Conservation (phyloP, 768 basidiomycete species). For the Amanita inopinata region DNA sequence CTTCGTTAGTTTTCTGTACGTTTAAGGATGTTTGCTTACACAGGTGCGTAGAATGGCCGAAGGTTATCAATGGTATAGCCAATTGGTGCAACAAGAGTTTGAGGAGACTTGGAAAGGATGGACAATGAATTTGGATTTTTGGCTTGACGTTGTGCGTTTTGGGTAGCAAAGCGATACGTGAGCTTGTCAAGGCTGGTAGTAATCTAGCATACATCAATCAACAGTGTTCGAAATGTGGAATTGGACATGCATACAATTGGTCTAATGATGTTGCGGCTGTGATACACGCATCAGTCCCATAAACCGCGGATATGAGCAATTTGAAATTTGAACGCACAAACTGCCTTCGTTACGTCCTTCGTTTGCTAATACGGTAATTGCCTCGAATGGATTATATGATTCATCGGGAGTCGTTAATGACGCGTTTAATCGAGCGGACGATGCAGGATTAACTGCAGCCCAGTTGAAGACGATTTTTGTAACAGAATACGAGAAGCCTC, state of each 20-base stretch:
- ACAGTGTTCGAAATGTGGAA: background rate
- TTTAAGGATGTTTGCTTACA: constrained; percentile 44
- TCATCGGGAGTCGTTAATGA: constrained; percentile 29
- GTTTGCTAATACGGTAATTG: constrained; percentile 37
- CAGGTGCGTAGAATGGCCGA: constrained; percentile 50
- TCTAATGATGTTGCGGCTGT: constrained; percentile 23
- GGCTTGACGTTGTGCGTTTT: constrained; percentile 14
- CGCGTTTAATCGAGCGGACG: constrained; percentile 25
- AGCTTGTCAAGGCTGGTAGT: constrained; percentile 26
- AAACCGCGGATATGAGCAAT: background rate
- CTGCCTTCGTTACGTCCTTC: constrained; percentile 55
- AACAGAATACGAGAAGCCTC: constrained; percentile 12
- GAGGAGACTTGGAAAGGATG: constrained; percentile 39
- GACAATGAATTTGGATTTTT: constrained; percentile 15
- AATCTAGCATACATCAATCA: constrained; percentile 15
- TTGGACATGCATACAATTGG: constrained; percentile 18
- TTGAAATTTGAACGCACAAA: constrained; percentile 31
- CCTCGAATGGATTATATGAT: constrained; percentile 36
- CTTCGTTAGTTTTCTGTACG: too few species aligned
- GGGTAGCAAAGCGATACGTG: constrained; percentile 19
- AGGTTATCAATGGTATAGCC: constrained; percentile 40
- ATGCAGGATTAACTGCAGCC: constrained; percentile 29
- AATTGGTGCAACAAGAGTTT: constrained; percentile 38
- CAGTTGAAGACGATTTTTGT: background rate
- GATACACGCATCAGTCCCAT: constrained; percentile 6